phyloP scores from a whole-genome alignment of 805 yeast species.

The Cephaloascus fragrans region DNA sequence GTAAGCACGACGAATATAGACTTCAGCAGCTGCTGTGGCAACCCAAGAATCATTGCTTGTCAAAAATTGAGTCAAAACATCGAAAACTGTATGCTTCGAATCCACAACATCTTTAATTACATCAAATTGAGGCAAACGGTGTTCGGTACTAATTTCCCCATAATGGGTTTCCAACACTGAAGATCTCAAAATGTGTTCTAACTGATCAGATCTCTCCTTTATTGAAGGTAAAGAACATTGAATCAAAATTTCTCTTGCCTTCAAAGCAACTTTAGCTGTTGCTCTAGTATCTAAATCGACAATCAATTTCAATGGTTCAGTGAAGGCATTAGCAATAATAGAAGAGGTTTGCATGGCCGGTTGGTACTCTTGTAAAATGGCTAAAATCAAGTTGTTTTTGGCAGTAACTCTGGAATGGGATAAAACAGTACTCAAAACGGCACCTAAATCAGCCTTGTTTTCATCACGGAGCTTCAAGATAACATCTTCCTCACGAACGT shows the following conservation, averaged over 20 bases:
- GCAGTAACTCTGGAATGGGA: conserved; percentile 93
- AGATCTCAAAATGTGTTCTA: conserved; percentile 89
- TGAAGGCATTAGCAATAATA: conserved; percentile 53
- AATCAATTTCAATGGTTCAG: conserved; percentile 63
- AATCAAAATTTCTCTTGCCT: conserved; percentile 92
- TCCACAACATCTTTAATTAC: conserved; percentile 88
- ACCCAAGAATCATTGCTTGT: conserved; percentile 78
- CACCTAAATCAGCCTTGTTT: conserved; percentile 62
- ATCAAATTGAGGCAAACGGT: conserved; percentile 73
- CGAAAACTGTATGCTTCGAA: conserved; percentile 92
- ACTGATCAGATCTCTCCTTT: conserved; percentile 92
- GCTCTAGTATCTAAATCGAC: conserved; percentile 87
- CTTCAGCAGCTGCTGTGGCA: conserved; percentile 93
- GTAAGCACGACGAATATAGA: conserved; percentile 92
- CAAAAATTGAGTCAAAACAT: conserved; percentile 88
- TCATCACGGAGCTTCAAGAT: conserved; percentile 82
- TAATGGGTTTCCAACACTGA: conserved; percentile 84
- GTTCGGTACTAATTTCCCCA: conserved; percentile 72
- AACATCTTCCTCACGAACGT: conserved; percentile 80
- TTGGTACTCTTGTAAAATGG: conserved; percentile 75
- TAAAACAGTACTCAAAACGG: conserved; percentile 64
- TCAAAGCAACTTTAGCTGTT: conserved; percentile 87
- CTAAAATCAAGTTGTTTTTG: conserved; percentile 81
- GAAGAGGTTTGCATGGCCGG: conserved; percentile 68
- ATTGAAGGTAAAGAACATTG: conserved; percentile 96